A percentile compares a stretch with the other conserved stretches of the same genome.
These are phyloP conservation scores for Candida ulmi DNA, from an alignment of 805 yeast species.

Conservation along the genomic window DNA sequence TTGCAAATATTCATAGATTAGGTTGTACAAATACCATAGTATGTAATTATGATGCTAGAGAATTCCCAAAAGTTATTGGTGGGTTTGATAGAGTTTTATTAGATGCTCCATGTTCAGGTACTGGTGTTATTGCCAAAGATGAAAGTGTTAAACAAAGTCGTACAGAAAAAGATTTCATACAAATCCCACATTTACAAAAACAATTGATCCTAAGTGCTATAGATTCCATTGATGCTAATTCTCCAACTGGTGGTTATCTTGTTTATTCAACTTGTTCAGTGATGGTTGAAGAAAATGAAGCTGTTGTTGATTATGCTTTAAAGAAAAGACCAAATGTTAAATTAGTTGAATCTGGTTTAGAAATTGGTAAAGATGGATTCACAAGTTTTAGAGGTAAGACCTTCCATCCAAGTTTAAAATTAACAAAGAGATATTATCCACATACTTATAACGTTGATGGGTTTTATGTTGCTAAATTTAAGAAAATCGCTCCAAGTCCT, in stretches of 20 bases:
- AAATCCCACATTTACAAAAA: constrained; percentile 94
- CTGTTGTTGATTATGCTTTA: constrained; percentile 96
- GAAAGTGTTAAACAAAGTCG: constrained; percentile 89
- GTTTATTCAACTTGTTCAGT: constrained; percentile 98
- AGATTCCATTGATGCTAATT: constrained; percentile 92
- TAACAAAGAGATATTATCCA: constrained; percentile 95
- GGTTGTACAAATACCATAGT: constrained; percentile 97
- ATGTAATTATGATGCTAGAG: constrained; percentile 96
- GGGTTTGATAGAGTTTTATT: constrained; percentile 92
- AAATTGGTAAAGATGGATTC: constrained; percentile 95
- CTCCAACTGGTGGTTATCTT: constrained; percentile 86
- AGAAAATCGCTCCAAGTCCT: constrained; percentile 82
- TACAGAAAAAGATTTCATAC: constrained; percentile 94
- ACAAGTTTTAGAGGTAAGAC: constrained; percentile 89
- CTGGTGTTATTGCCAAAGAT: constrained; percentile 98
- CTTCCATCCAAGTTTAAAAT: constrained; percentile 66
- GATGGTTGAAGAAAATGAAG: constrained; percentile 97
- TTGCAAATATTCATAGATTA: constrained; percentile 95
- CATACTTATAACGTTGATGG: constrained; percentile 99
- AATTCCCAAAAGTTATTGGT: constrained; percentile 96
- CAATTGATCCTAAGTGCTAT: constrained; percentile 91
- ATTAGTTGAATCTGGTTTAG: constrained; percentile 86
- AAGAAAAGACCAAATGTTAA: constrained; percentile 95
- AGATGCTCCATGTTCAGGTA: constrained; percentile 99
- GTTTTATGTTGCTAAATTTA: constrained; percentile 93